Evolutionary conservation across 2,329 filamentous ascomycete species (phyloP), one percentile per base, ranked within the genome.

Genomic region (Fusarium albidum): DNA sequence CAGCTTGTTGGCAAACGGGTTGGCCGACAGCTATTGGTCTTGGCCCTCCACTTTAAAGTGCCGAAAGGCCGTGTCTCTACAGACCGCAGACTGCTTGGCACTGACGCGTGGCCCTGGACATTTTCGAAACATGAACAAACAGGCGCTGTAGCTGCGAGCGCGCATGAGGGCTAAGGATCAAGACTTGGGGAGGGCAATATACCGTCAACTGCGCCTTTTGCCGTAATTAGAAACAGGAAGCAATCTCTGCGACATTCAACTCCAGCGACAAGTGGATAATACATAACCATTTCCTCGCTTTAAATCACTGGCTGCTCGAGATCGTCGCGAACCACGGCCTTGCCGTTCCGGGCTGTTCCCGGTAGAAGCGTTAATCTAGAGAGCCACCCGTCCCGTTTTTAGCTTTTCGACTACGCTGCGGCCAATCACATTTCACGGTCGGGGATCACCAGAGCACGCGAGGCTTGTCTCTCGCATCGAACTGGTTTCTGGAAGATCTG

Each of bases 11-110:
- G 35, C 28, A 34, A 35, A 57, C 29, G 50, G 48, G 38, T 42
- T 51, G 39, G 50, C 41, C 44, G 52, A 44, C 39, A 38, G 37
- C 26, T 54, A 17, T 9, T 34, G 15, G 34, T 47, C 64, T 66
- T 65, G 61, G 63, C 63, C 49, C 50, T 65, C 61, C 57, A 57
- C 57, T 46, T 34, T n/a, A n/a, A 31, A 54, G 49, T 66, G 60
- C 63, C 55, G 58, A 54, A 37, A 43, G 46, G 50, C 55, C 57
- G 58, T 55, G 40, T 27, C 33, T 50, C 48, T 32, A 44, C 29
- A 53, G 33, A n/a, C 43, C 52, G 50, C 35, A 41, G 46, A 29
- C 39, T 50, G 52, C 64, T 67, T 67, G 64, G 64, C 64, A 65
- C 52, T 66, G 59, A 66, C 64, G 64, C 57, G 57, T 58, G 48